Evolutionary conservation across 495 filamentous ascomycete genomes (phyloP).

Genomic region (Aspergillus incahuasiensis): DNA sequence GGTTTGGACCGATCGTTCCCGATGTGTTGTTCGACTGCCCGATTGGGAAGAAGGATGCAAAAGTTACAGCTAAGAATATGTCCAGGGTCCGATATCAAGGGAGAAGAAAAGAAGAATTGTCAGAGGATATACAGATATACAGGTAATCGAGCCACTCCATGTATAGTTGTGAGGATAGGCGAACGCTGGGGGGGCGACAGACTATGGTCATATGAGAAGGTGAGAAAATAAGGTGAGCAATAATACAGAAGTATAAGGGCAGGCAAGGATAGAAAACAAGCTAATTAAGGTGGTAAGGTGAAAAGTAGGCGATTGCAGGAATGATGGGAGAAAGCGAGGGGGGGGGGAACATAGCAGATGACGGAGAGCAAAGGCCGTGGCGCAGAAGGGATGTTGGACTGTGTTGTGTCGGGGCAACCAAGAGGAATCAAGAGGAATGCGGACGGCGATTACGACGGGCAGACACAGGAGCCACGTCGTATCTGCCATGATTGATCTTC

Average conservation of each 20-base stretch:
- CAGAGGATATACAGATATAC: slow-evolving; percentile 8
- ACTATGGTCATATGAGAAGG: slow-evolving; percentile 16
- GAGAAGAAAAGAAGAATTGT: slow-evolving; percentile 5
- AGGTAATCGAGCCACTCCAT: not conserved
- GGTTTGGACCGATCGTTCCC: not conserved
- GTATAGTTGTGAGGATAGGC: not conserved
- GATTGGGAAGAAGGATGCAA: slow-evolving; percentile 5
- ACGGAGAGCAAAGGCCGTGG: slow-evolving; percentile 2
- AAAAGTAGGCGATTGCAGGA: not conserved
- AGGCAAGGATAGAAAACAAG: slow-evolving; percentile 2
- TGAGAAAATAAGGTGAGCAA: slow-evolving; percentile 4
- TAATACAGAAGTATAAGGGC: not conserved
- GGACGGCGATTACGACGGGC: not conserved
- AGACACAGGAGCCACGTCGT: slow-evolving; percentile 18
- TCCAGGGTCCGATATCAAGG: slow-evolving; percentile 1
- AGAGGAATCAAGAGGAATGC: slow-evolving; percentile 19
- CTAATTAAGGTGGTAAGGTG: not conserved
- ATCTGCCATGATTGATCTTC: not conserved
- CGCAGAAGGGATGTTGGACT: slow-evolving; percentile 9
- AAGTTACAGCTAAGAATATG: not conserved
- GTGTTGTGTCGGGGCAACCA: slow-evolving; percentile 16
- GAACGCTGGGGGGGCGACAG: slow-evolving; percentile 9
- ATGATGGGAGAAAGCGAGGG: slow-evolving; percentile 16
- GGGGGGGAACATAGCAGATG: slow-evolving; percentile 21
- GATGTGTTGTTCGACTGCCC: slow-evolving; percentile 10